Conservation (phyloP, 2,329 filamentous ascomycete species). For the Epichloe coenophiala region DNA sequence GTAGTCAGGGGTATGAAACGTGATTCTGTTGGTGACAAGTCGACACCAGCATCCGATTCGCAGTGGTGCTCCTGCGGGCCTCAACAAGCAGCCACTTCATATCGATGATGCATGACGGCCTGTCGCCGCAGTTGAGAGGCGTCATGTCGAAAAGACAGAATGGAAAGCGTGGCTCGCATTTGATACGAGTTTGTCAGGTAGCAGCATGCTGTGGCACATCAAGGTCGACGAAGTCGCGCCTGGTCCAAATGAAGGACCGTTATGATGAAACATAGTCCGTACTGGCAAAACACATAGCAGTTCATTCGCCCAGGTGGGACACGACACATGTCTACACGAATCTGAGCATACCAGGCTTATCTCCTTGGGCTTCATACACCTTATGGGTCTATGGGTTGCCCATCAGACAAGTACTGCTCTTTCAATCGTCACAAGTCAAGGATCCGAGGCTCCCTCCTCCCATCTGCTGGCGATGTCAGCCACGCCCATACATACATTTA, state of each 20-base stretch:
- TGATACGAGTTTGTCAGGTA: background rate
- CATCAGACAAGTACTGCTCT: no score
- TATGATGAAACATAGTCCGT: no score
- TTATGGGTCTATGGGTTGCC: no score
- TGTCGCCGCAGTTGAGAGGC: background rate
- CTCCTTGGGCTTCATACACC: no score
- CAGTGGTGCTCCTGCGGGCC: background rate
- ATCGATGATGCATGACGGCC: background rate
- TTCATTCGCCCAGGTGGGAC: no score
- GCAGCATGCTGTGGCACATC: background rate
- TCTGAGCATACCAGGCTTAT: no score
- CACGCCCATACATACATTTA: no score
- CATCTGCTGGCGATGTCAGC: no score
- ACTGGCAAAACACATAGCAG: no score
- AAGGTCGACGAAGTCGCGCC: background rate
- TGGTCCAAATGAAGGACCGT: background rate
- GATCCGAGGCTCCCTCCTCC: no score
- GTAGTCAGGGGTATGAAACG: background rate
- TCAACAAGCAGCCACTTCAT: background rate
- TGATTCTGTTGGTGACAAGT: background rate
- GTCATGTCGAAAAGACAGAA: background rate
- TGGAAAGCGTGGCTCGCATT: background rate
- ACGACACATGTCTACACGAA: no score
- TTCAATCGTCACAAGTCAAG: no score
- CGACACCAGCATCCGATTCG: background rate